Evolutionary conservation across 352 stramenopile species (phyloP).

Genomic region (Pythium rishiriense): DNA sequence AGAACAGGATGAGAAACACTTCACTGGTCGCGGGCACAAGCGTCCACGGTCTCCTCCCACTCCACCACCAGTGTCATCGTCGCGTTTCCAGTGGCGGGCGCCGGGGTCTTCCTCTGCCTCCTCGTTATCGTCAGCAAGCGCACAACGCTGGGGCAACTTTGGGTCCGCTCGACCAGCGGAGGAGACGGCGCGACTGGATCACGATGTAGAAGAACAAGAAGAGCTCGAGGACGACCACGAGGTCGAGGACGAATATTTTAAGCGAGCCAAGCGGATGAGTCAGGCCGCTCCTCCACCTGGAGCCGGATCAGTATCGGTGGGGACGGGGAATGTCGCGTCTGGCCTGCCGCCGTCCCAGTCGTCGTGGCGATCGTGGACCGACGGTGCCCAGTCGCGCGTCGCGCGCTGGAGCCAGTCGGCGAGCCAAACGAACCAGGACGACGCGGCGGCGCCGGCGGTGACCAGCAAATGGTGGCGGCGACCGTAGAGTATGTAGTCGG

Average conservation of each 20-base stretch:
- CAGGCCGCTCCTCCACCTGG: not conserved
- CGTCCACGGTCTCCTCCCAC: constrained; percentile 3
- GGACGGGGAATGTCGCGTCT: not conserved
- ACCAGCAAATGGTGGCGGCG: constrained; percentile 28
- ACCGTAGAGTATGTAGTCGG: not conserved
- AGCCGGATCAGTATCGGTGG: not conserved
- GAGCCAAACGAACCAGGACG: constrained; percentile 1
- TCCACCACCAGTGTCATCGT: not conserved
- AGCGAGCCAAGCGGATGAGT: constrained; percentile 20
- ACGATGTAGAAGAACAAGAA: not conserved
- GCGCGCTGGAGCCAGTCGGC: constrained; percentile 21
- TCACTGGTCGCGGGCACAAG: not conserved
- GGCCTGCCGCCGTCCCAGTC: not conserved
- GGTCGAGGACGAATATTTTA: constrained; percentile 23
- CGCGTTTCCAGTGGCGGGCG: constrained; percentile 11
- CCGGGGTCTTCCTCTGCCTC: not conserved
- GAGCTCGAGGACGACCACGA: constrained; percentile 11
- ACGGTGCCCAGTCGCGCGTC: constrained; percentile 11
- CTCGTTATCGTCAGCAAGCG: not conserved
- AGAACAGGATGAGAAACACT: constrained; percentile 6
- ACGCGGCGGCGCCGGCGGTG: not conserved
- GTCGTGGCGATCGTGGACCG: constrained; percentile 13
- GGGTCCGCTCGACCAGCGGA: constrained; percentile 4
- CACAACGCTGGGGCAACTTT: constrained; percentile 9
- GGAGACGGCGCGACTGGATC: too few relatives aligned